Conservation (phyloP, 768 basidiomycete species). For the Suillus variegatus region DNA sequence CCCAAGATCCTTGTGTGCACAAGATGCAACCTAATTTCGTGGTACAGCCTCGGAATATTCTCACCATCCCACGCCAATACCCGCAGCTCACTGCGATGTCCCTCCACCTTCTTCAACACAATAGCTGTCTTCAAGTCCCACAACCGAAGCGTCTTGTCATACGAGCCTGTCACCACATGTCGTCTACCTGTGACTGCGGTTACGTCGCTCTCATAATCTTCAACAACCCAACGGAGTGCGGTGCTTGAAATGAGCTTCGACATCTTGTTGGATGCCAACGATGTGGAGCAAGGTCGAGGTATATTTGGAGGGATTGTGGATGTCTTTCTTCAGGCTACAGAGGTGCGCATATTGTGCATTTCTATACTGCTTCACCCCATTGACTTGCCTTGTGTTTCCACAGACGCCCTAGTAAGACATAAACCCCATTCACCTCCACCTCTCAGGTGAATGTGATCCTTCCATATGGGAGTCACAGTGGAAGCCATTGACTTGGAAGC, state of each 20-base stretch:
- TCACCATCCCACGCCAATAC: too few species aligned
- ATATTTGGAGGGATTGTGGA: not conserved
- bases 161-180: not conserved
- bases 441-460: not conserved
- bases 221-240: too few species aligned
- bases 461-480: not conserved
- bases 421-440: too few species aligned
- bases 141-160: not conserved
- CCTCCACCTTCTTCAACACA: not conserved
- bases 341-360: not conserved
- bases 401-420: not conserved
- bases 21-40: too few species aligned
- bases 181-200: not conserved
- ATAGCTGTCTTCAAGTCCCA: too few species aligned
- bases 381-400: not conserved
- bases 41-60: too few species aligned
- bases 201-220: too few species aligned
- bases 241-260: not conserved
- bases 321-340: not conserved
- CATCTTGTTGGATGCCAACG: not conserved
- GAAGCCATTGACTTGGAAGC: not conserved
- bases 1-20: too few species aligned
- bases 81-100: too few species aligned
- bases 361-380: not conserved
- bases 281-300: not conserved